Evolutionary conservation across 768 basidiomycete genomes (phyloP), one percentile per base, ranked within the genome.

Genomic region (Psilocybe azurescens): DNA sequence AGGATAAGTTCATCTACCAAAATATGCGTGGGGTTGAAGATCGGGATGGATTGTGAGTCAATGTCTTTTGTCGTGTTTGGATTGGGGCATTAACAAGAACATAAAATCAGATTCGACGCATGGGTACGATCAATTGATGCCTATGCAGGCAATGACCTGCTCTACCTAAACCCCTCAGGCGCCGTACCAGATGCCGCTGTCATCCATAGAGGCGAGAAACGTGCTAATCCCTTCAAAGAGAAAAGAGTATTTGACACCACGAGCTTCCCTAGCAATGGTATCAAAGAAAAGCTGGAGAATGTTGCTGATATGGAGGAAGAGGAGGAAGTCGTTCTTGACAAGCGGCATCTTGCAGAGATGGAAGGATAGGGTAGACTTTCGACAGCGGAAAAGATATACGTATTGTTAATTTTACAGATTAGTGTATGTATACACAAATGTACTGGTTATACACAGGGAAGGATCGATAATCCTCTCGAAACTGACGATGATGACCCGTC

Each of bases 11-110:
- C 65, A 97, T 99, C 33, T 98, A 98, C 69, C 82, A 90, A 65
- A 86, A 87, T 64, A 92, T 99, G 90, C 86, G 95, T 51, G 78
- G 82, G 62, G 88, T 94, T 29, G 97, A 99, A 74, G 88, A 93
- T 63, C 83, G 81, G 16, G 81, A 85, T 67, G 91, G 88, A 59
- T 76, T 93, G 93, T 95, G 68, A 63, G 95, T 70, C 18, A 16
- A 48, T 38, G 33, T 30, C 28, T 18, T 39, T 28, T 7, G 11
- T 36, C 7, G 33, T 36, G 33, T 11, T 36, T 36, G 7, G 7
- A 7, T 36, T 36, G 6, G 33, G 11, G 7, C 33, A 36, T 36
- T 7, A 36, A 36, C 6, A 36, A 36, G 11, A 6, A 36, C 33
- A 36, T 7, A 36, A 36, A 36, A 36, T 7, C n/a, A 94, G 90